Evolutionary conservation across 1,139 yeast species (phyloP).

Genomic region (Pichia kudriavzevii): DNA sequence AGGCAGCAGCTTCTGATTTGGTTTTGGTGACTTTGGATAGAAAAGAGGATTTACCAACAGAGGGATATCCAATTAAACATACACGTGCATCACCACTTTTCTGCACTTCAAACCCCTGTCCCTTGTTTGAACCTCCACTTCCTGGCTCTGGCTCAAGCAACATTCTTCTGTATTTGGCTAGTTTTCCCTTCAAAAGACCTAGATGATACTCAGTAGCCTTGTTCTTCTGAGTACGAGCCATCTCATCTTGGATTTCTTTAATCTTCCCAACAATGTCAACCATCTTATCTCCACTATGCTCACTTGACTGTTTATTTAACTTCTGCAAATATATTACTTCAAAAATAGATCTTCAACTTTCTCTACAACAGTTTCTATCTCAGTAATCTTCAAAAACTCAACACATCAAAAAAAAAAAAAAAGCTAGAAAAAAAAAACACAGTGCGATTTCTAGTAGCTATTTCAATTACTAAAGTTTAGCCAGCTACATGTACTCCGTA

Average conservation of each 20-base stretch:
- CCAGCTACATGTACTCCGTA: background rate
- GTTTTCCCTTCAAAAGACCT: conserved; percentile 87
- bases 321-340: too few relatives aligned
- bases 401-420: too few relatives aligned
- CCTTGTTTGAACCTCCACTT: conserved; percentile 43
- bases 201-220: conserved; percentile 97
- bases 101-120: conserved; percentile 92
- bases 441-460: background rate
- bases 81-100: conserved; percentile 97
- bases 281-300: too few relatives aligned
- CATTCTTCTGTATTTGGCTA: conserved; percentile 91
- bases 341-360: too few relatives aligned
- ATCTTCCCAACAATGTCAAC: conserved; percentile 55
- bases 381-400: too few relatives aligned
- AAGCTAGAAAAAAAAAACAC: background rate
- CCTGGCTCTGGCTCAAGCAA: conserved; percentile 85
- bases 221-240: conserved; percentile 92
- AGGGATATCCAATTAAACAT: conserved; percentile 92
- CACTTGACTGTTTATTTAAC: background rate
- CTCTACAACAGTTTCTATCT: too few relatives aligned
- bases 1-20: conserved; percentile 88
- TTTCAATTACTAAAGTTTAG: too few relatives aligned
- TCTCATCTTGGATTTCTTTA: conserved; percentile 84
- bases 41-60: conserved; percentile 93
- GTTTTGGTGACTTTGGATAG: conserved; percentile 84